These are phyloP conservation scores for Eucalyptus erythrocorys DNA, from an alignment of 345 rosid species.

Conservation along the genomic window DNA sequence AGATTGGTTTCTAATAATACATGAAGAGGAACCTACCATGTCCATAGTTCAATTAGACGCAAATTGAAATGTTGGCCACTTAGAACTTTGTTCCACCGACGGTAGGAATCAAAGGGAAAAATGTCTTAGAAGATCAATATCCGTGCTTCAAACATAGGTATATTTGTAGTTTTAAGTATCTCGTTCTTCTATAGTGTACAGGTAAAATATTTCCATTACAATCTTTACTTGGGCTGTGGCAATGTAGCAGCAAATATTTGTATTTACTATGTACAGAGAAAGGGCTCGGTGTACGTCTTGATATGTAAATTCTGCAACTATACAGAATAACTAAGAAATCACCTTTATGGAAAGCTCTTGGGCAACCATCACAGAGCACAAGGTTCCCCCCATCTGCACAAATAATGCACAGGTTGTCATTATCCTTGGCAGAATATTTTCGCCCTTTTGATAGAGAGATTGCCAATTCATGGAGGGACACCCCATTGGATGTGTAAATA, in stretches of 20 bases:
- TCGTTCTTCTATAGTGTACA: neutral
- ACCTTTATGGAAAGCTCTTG: slow-evolving; percentile 83
- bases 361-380: slow-evolving; percentile 91
- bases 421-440: slow-evolving; percentile 61
- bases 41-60: neutral
- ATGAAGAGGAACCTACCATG: neutral
- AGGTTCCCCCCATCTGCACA: slow-evolving; percentile 98
- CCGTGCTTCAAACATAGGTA: neutral
- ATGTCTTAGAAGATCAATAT: neutral
- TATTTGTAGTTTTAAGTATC: neutral
- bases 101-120: neutral
- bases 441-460: slow-evolving; percentile 72
- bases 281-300: neutral
- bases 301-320: neutral
- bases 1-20: neutral
- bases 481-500: slow-evolving; percentile 95
- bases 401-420: slow-evolving; percentile 73
- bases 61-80: neutral
- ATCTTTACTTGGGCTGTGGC: neutral
- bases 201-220: neutral
- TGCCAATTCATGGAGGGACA: slow-evolving; percentile 96
- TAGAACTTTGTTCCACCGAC: neutral
- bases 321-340: neutral
- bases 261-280: neutral
- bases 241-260: neutral